Conservation (phyloP, 345 rosid genomes). For the Populus alba region DNA sequence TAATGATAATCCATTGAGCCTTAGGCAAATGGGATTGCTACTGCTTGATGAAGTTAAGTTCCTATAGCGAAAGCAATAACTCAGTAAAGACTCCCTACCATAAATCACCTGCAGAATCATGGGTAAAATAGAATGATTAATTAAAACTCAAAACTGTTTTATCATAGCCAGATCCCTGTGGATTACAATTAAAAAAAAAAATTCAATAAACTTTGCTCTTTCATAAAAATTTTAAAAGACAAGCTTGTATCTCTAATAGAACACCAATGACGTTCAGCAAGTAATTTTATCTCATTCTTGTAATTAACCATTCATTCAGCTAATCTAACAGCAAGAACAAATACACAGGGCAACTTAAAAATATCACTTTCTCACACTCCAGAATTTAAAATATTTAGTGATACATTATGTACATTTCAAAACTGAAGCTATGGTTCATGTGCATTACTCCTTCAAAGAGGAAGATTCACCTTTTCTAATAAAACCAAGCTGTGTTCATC, state of each 20-base stretch:
- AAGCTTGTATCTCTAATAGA: background rate
- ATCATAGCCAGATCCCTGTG: background rate
- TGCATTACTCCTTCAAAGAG: background rate
- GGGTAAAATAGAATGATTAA: conserved; percentile 8
- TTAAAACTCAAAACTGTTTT: background rate
- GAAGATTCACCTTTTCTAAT: conserved; percentile 51
- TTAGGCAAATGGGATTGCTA: conserved; percentile 45
- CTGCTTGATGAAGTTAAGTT: conserved; percentile 24
- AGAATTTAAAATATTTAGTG: background rate
- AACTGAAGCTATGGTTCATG: background rate
- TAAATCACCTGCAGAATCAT: conserved; percentile 62
- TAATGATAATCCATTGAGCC: conserved; percentile 67
- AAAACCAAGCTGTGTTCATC: conserved; percentile 66
- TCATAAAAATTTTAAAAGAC: too few species aligned
- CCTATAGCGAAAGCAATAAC: conserved; percentile 43
- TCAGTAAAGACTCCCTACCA: conserved; percentile 46
- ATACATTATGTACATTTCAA: background rate
- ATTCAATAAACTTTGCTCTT: too few species aligned
- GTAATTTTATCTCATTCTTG: background rate
- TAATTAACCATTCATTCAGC: background rate
- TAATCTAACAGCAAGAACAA: background rate
- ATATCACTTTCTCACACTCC: background rate
- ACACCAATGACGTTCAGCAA: background rate
- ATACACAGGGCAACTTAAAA: background rate
- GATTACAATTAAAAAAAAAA: background rate